Conservation (phyloP, 129 eudicot genomes). For the Apium graveolens region DNA sequence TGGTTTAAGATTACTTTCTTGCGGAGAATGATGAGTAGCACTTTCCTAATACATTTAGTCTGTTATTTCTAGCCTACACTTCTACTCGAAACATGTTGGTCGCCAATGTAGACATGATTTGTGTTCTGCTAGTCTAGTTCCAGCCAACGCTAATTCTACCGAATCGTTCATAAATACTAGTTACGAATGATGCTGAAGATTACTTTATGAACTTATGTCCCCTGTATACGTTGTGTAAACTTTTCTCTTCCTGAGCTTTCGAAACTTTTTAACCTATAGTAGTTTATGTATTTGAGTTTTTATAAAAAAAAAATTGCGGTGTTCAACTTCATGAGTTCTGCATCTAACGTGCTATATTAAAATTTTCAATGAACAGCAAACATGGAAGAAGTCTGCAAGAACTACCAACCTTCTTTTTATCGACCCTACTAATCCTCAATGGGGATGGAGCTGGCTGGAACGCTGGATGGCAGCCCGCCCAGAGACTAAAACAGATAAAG, state of each 20-base stretch:
- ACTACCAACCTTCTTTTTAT: slow-evolving; percentile 62
- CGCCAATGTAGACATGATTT: background rate
- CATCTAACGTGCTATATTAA: background rate
- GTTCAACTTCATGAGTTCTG: background rate
- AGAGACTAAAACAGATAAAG: slow-evolving; percentile 42
- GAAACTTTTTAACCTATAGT: background rate
- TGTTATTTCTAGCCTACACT: background rate
- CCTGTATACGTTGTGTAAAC: background rate
- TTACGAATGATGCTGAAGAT: background rate
- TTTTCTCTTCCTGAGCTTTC: background rate
- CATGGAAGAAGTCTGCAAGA: slow-evolving; percentile 77
- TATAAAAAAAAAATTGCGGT: background rate
- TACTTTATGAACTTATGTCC: background rate
- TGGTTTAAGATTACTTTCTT: background rate
- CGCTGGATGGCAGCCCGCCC: slow-evolving; percentile 80
- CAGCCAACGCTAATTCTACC: background rate
- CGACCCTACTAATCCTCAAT: slow-evolving; percentile 92
- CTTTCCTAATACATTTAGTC: background rate
- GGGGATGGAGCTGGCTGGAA: slow-evolving; percentile 99
- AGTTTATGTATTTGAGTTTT: background rate
- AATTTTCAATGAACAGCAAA: slow-evolving; percentile 43
- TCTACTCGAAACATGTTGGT: background rate
- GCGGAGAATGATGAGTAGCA: background rate
- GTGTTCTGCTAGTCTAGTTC: background rate
- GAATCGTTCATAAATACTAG: background rate